Evolutionary conservation across 2,329 filamentous ascomycete genomes (phyloP).

Genomic region (Volutella citrinella): DNA sequence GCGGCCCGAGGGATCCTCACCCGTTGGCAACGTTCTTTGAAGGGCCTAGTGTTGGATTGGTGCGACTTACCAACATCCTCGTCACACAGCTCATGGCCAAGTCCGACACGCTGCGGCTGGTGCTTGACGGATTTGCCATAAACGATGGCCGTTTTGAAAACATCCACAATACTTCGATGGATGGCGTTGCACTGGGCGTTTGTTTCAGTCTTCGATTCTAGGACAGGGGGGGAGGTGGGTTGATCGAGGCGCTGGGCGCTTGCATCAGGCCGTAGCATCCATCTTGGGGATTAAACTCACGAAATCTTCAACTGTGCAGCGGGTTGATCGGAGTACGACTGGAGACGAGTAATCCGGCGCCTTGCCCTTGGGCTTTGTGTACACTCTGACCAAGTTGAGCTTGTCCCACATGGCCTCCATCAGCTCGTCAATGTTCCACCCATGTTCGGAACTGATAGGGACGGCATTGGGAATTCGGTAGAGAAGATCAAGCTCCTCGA

Average conservation of each 20-base stretch:
- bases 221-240: too few relatives aligned
- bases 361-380: slow-evolving; percentile 97
- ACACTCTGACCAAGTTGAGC: slow-evolving; percentile 84
- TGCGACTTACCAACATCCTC: slow-evolving; percentile 85
- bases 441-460: slow-evolving; percentile 94
- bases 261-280: too few relatives aligned
- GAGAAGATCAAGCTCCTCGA: slow-evolving; percentile 92
- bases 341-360: slow-evolving; percentile 89
- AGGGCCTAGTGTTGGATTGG: slow-evolving; percentile 10
- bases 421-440: slow-evolving; percentile 97
- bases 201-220: slow-evolving; percentile 36
- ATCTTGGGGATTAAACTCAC: too few relatives aligned
- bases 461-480: slow-evolving; percentile 97
- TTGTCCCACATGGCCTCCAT: slow-evolving; percentile 99
- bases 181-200: slow-evolving; percentile 82
- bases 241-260: too few relatives aligned
- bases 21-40: slow-evolving; percentile 9
- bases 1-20: slow-evolving; percentile 11
- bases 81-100: slow-evolving; percentile 87
- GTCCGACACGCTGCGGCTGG: slow-evolving; percentile 91
- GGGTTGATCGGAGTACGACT: slow-evolving; percentile 79
- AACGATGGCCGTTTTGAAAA: slow-evolving; percentile 93
- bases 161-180: slow-evolving; percentile 91
- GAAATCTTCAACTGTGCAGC: slow-evolving; percentile 94
- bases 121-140: slow-evolving; percentile 99